Base-by-base conservation (phyloP, 1,139 yeast species). In the Hanseniaspora uvarum region DNA sequence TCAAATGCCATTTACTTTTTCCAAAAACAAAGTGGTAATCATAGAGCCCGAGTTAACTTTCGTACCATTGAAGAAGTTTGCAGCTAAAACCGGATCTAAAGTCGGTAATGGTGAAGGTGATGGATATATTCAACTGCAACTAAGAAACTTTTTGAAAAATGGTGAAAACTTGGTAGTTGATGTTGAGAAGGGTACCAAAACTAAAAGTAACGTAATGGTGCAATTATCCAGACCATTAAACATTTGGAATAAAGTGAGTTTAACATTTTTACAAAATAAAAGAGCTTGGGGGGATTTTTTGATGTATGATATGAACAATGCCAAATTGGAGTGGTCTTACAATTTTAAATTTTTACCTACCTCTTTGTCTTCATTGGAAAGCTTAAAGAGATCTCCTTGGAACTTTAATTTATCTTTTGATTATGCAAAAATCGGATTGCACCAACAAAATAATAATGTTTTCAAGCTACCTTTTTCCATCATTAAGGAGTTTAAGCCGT, bases 41-140 rank as follows among this genome's bases (percentile, higher is more conserved):
- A 61, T 84, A 14, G 73, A 75, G 0, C 83, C 88, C 0, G 73
- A 75, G n/a, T 68, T 84, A 57, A 74, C 77, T 53, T 60, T 83
- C 2, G 58, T 73, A 12, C 94, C 94, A 0, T 75, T 77, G 2
- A 82, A 83, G 59, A 74, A 72, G 59, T 83, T 85, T 63, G 77
- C 77, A 58, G 88, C 94, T 57, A 83, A 83, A 62, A 86, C 95
- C 1, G 96, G 96, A n/a, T 89, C 96, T 5, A 88, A 85, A 66
- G 78, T 89, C 4, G 96, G 96, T 2, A 89, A 89, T 64, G 94
- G 95, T 28, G 96, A 88, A 70, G 97, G 96, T 30, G 94, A 86
- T 64, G 96, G 96, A 1, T 86, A 87, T 63, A 75, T 87, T 46
- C 83, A 84, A 51, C 77, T 86, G 58, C 88, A 83, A 63, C 72